Percentiles rank a stretch among this genome's conserved stretches.
These are phyloP conservation scores for Melanopsichium pennsylvanicum DNA, from an alignment of 1,284 basidiomycete species.

Conservation along the genomic window DNA sequence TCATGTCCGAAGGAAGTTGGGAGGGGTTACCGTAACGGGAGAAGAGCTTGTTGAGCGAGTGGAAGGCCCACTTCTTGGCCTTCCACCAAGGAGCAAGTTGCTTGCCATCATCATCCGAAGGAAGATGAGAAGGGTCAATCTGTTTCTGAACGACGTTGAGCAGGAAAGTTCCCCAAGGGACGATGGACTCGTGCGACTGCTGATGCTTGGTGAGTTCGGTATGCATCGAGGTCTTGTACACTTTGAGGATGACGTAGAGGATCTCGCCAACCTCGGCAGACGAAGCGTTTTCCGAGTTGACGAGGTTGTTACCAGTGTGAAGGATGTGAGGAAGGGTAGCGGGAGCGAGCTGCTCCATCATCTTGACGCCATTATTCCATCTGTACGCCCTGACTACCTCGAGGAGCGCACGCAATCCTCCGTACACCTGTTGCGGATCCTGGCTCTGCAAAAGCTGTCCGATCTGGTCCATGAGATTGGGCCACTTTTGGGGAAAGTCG, in stretches of 20 bases:
- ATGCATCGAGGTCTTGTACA: conserved; percentile 63
- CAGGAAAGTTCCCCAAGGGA: conserved; percentile 62
- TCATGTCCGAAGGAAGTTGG: conserved; percentile 59
- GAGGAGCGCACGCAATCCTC: conserved; percentile 58
- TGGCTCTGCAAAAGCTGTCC: conserved; percentile 48
- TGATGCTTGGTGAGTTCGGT: conserved; percentile 57
- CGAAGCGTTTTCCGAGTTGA: conserved; percentile 49
- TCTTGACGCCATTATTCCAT: conserved; percentile 54
- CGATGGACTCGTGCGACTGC: conserved; percentile 60
- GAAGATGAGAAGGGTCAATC: conserved; percentile 44
- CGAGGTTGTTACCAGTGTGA: conserved; percentile 44
- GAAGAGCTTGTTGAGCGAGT: conserved; percentile 64
- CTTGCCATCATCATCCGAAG: conserved; percentile 47
- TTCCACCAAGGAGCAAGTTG: conserved; percentile 60
- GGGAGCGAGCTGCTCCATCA: conserved; percentile 57
- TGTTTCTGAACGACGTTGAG: conserved; percentile 60
- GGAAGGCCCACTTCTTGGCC: conserved; percentile 66
- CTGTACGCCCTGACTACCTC: conserved; percentile 60
- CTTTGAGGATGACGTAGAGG: conserved; percentile 60
- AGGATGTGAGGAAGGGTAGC: conserved; percentile 59
- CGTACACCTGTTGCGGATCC: conserved; percentile 51
- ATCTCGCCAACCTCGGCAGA: conserved; percentile 58
- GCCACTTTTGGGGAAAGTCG: conserved; percentile 61
- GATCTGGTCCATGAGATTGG: conserved; percentile 58
- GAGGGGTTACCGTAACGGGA: conserved; percentile 62